Conservation (phyloP, 257 asterid genomes). For the Scutellaria galericulata region DNA sequence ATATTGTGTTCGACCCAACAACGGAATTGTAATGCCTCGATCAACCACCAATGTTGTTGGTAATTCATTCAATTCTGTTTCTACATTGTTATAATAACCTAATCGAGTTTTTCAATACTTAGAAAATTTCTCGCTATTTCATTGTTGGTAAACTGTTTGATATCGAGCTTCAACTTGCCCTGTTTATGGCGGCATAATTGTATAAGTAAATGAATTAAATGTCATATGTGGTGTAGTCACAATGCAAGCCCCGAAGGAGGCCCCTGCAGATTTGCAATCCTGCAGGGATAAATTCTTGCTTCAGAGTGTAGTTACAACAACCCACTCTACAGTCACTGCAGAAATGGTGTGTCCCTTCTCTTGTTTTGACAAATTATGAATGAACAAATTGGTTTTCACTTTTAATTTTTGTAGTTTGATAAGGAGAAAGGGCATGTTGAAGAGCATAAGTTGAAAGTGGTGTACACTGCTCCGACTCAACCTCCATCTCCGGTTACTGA, state of each 20-base stretch:
- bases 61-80: constrained; percentile 21
- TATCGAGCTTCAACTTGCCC: neutral
- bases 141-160: too few species aligned
- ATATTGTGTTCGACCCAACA: constrained; percentile 83
- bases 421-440: constrained; percentile 71
- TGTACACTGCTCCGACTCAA: constrained; percentile 66
- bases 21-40: constrained; percentile 71
- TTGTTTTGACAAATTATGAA: neutral
- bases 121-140: neutral
- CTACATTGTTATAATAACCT: neutral
- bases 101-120: neutral
- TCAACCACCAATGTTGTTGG: constrained; percentile 58
- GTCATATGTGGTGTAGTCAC: constrained; percentile 36
- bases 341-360: constrained; percentile 56
- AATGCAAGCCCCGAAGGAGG: constrained; percentile 80
- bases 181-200: neutral
- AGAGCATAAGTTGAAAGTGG: constrained; percentile 77
- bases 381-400: constrained; percentile 8
- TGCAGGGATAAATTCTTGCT: constrained; percentile 88
- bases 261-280: constrained; percentile 73
- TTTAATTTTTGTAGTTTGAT: constrained; percentile 51
- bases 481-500: constrained; percentile 77
- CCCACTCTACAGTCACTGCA: constrained; percentile 52
- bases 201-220: neutral
- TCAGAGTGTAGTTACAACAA: constrained; percentile 75